Evolutionary conservation across 306 rosid species (phyloP), one percentile per base, ranked within the genome.

Genomic region (Cucumis hystrix): DNA sequence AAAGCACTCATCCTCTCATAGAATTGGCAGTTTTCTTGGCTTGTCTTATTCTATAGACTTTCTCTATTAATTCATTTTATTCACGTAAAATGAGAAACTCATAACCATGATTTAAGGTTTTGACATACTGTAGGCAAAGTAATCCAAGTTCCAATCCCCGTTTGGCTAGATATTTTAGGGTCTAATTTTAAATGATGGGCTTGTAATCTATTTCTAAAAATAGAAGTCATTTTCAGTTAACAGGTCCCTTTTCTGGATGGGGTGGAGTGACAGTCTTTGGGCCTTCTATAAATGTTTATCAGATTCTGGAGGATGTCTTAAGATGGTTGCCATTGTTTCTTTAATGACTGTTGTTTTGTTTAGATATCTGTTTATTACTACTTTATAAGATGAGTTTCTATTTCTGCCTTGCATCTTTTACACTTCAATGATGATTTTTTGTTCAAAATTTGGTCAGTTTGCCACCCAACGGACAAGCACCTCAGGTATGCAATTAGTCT

Each of bases 401-500:
- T 5, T 10, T 4, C 14, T 21, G 18, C 76, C 66, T 67, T 7
- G 23, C 55, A 16, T 17, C 8, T 14, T n/a, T 45, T 79, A 14
- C 41, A 17, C 12, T 21, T 75, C 33, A 1, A 16, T 59, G 59
- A 76, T 49, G 18, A 15, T 52, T 45, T 63, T 75, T 37, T 56
- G 35, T 28, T 37, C 63, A 30, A 33, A 75, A 35, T 33, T 80
- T 88, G 85, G 75, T 61, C 89, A 95, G 98, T 89, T 75, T 92
- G 75, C 89, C 93, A 66, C 83, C 84, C 74, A 80, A 67, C 72
- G 73, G 90, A 61, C 91, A 84, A 81, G 79, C 88, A 40, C 49
- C 91, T 85, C 87, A 89, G 96, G 98, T 90, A 79, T 83, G 88
- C 68, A 39, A 55, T 47, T 47, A 66, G 45, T 74, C 28, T n/a